A percentile compares a stretch with the other conserved stretches of the same genome.
Conservation (phyloP, 768 basidiomycete species). For the Kwoniella heveanensis region DNA sequence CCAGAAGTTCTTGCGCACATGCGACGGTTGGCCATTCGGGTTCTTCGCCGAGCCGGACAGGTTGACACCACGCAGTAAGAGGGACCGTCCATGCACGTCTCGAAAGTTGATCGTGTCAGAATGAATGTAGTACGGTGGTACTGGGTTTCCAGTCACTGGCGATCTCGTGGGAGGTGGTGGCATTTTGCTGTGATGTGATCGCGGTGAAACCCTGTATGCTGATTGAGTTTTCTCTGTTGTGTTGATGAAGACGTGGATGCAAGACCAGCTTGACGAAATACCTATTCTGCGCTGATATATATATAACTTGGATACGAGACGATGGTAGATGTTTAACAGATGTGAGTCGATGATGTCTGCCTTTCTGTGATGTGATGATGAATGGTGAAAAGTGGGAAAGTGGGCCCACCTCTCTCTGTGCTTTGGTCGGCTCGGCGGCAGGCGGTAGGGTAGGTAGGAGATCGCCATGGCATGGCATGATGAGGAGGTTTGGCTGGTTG, state of each 20-base stretch:
- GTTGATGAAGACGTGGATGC: not conserved
- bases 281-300: not conserved
- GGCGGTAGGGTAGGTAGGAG: no score
- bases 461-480: no score
- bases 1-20: constrained; percentile 79
- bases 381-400: constrained; percentile 1
- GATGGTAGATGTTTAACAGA: no score
- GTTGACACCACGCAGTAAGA: constrained; percentile 89
- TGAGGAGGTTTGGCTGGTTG: no score
- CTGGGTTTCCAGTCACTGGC: constrained; percentile 50
- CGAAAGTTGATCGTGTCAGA: constrained; percentile 50
- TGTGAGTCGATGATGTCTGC: not conserved
- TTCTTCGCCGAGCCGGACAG: constrained; percentile 87
- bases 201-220: no score
- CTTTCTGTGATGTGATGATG: not conserved
- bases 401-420: not conserved
- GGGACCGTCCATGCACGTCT: constrained; percentile 54
- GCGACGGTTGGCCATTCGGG: constrained; percentile 70
- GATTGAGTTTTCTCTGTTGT: no score
- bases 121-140: constrained; percentile 53
- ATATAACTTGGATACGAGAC: no score
- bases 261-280: no score
- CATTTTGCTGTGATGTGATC: constrained; percentile 25
- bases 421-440: no score
- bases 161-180: constrained; percentile 43